Evolutionary conservation across 2,329 filamentous ascomycete genomes (phyloP).

Genomic region (Aspergillus neotritici): DNA sequence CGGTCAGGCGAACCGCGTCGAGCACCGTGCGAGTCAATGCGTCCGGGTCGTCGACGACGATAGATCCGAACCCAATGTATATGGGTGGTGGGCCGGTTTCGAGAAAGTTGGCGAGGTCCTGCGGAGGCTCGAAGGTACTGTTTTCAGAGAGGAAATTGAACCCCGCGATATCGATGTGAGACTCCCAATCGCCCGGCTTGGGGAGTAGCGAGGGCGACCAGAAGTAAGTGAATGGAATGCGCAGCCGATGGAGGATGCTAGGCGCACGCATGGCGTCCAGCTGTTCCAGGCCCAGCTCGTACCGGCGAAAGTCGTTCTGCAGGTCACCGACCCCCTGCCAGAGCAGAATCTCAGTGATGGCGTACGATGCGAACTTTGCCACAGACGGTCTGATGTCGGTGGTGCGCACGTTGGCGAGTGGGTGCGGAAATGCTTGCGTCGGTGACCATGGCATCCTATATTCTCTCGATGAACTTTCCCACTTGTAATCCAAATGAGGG

Average conservation of each 20-base stretch:
- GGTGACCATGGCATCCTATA: constrained; percentile 76
- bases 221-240: constrained; percentile 80
- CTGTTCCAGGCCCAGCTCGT: constrained; percentile 67
- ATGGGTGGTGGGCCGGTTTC: constrained; percentile 63
- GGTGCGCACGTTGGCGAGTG: constrained; percentile 71
- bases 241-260: constrained; percentile 66
- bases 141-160: constrained; percentile 71
- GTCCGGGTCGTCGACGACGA: constrained; percentile 69
- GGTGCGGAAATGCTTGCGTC: constrained; percentile 76
- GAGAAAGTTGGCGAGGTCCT: constrained; percentile 60
- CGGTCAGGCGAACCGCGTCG: constrained; percentile 59
- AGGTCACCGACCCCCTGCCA: constrained; percentile 86
- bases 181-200: constrained; percentile 68
- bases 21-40: constrained; percentile 65
- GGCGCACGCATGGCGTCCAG: constrained; percentile 76
- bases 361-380: constrained; percentile 74
- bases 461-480: not conserved
- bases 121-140: constrained; percentile 57
- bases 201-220: constrained; percentile 75
- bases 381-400: constrained; percentile 65
- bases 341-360: constrained; percentile 77
- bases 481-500: not conserved
- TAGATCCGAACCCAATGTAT: constrained; percentile 76
- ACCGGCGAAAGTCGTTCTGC: constrained; percentile 43
- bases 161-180: constrained; percentile 65